phyloP scores from a whole-genome alignment of 306 rosid species.

The Castanopsis chinensis region DNA sequence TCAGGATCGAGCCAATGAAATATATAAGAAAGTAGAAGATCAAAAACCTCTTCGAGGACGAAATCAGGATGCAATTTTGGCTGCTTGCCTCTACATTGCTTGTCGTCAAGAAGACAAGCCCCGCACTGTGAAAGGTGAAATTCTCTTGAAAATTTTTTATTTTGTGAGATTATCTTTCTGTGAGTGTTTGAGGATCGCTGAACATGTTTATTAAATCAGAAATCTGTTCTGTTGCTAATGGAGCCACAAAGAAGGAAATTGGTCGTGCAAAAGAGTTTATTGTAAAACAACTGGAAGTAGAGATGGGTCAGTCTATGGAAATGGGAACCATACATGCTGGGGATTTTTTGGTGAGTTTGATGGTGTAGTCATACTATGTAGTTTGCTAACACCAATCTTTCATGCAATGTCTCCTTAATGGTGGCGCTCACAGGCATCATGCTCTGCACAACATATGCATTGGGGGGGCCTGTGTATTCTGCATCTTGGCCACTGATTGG shows the following conservation, averaged over 20 bases:
- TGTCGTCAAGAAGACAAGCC: conserved; percentile 99
- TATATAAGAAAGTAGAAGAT: conserved; percentile 93
- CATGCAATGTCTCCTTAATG: neutral
- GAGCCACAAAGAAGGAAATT: conserved; percentile 96
- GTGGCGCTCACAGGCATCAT: neutral
- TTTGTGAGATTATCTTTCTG: conserved; percentile 24
- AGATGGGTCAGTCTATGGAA: conserved; percentile 88
- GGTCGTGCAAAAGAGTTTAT: conserved; percentile 98
- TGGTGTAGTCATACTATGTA: neutral
- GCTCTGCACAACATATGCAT: neutral
- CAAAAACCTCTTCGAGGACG: conserved; percentile 94
- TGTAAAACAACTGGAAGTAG: conserved; percentile 94
- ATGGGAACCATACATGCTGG: conserved; percentile 99
- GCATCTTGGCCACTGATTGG: neutral
- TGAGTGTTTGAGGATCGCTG: conserved; percentile 52
- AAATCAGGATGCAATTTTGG: conserved; percentile 95
- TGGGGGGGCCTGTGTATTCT: neutral
- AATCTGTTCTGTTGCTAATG: conserved; percentile 97
- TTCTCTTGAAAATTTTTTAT: neutral
- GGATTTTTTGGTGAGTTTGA: conserved; percentile 79
- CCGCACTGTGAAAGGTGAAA: conserved; percentile 90
- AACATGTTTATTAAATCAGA: conserved; percentile 66
- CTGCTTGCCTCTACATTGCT: conserved; percentile 99
- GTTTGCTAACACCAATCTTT: neutral
- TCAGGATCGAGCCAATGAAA: conserved; percentile 97